Evolutionary conservation across 345 rosid species (phyloP), one percentile per base, ranked within the genome.

Genomic region (Brassica juncea): DNA sequence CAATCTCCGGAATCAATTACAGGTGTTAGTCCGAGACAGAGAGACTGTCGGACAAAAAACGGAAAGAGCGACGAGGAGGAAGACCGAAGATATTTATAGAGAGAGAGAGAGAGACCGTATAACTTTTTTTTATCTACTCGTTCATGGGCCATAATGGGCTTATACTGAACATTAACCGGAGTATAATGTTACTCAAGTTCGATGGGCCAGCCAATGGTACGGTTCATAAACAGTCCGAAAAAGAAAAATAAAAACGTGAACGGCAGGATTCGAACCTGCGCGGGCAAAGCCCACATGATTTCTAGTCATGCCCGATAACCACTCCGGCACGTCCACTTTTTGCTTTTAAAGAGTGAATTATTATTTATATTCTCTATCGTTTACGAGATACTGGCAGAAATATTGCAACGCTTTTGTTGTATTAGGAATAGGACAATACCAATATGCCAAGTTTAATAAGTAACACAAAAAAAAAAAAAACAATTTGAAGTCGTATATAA

Each of bases 191-290:
- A 11, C 31, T 25, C 32, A 59, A 59, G 9, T 34, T 15, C 19
- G 7, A 65, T 19, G 70, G 54, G 30, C 61, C 60, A 16, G 44
- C 42, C 68, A 32, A 65, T 42, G 23, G 16, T 35, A 32, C 49
- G 39, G 11, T 55, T 7, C 49, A 32, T 31, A 65, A 58, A 35
- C 49, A 16, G 49, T 10, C 4, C 9, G 9, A 16, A 35, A 32
- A 35, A 35, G 42, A 8, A 35, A 7, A 35, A 35, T 7, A 64
- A 34, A 19, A 30, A 0, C 83, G 79, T 74, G 83, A 70, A 75
- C 80, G 79, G 89, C 92, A 88, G 89, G 90, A 88, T 88, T 90
- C 92, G 89, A 89, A 87, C 92, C 91, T 86, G 91, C 92, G 90
- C 92, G 97, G 73, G 63, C 63, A 70, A 2, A 70, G 49, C 64